A percentile compares a stretch with the other conserved stretches of the same genome.
Evolutionary conservation across 2,329 filamentous ascomycete species (phyloP).

Genomic region (Hypoxylon sp.): DNA sequence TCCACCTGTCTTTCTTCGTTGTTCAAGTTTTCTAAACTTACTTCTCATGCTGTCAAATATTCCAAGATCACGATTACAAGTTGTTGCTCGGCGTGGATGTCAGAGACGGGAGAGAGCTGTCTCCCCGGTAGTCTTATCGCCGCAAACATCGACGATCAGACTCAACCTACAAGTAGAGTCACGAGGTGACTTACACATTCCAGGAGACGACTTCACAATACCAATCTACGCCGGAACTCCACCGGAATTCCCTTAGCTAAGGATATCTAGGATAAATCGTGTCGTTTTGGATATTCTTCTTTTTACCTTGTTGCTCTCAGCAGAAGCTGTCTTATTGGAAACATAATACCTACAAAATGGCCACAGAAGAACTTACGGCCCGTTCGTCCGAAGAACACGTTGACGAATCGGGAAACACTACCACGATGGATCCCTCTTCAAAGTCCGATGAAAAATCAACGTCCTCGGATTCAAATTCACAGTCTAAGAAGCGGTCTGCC

Average conservation of each 20-base stretch:
- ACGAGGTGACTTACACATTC: slow-evolving; percentile 36
- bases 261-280: slow-evolving; percentile 25
- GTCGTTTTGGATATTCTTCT: slow-evolving; percentile 9
- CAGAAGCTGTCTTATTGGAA: slow-evolving; percentile 29
- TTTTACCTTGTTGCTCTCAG: slow-evolving; percentile 21
- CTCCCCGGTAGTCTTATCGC: slow-evolving; percentile 38
- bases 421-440: slow-evolving; percentile 40
- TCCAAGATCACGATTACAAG: slow-evolving; percentile 41
- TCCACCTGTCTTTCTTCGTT: slow-evolving; percentile 41
- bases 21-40: slow-evolving; percentile 36
- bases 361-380: slow-evolving; percentile 46
- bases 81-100: slow-evolving; percentile 47
- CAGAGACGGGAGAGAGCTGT: slow-evolving; percentile 42
- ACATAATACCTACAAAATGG: slow-evolving; percentile 41
- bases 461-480: slow-evolving; percentile 35
- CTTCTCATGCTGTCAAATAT: slow-evolving; percentile 49
- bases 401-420: slow-evolving; percentile 41
- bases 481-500: slow-evolving; percentile 54
- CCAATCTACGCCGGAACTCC: slow-evolving; percentile 30
- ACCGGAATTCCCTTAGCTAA: slow-evolving; percentile 26
- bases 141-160: slow-evolving; percentile 44
- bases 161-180: slow-evolving; percentile 37
- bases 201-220: slow-evolving; percentile 21
- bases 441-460: slow-evolving; percentile 36
- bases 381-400: slow-evolving; percentile 49